Evolutionary conservation across 2,329 filamentous ascomycete genomes (phyloP), one percentile per base, ranked within the genome.

Genomic region (Nothophoma quercina): DNA sequence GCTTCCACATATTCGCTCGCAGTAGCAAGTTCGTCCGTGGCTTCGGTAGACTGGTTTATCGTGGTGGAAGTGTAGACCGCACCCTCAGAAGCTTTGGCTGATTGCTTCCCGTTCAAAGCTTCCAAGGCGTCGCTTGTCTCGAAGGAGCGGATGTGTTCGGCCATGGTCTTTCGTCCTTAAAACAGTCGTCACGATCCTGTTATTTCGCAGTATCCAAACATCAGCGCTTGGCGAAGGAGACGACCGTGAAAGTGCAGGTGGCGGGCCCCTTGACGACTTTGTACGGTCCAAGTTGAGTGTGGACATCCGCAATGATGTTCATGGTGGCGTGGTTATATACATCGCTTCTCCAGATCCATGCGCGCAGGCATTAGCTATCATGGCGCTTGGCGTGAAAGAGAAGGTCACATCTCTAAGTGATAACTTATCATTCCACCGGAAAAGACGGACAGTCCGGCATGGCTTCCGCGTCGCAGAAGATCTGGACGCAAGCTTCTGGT

Each of bases 341-440:
- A 15, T 26, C 6, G 9, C 29, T 28, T 12, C 30, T 26, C 8
- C 30, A 5, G 2, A 16, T 16, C 21, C 5, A 28, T 21, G 30
- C 30, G 9, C 29, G 32, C 18, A 29, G 8, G 16, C 42, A 35
- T 36, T 29, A 5, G 32, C 23, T 45, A 45, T 36, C 32, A 45
- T 35, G 32, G 42, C 42, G 42, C 42, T 45, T 45, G 42, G 32
- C 23, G 32, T 45, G 32, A 45, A 45, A 35, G 22, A 45, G 42
- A 45, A 45, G 42, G 42, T 45, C 42, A 19, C 42, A 36, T 45
- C 42, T 15, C 32, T 10, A 22, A n/a, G 15, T 36, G 42, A 36
- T 36, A 35, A 9, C 23, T 45, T 45, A 45, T 45, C 42, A 21
- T 36, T 45, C 15, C 5, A 30, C 28, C 28, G 28, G 15, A 30